Percentiles rank a stretch among this genome's conserved stretches.
phyloP scores from a whole-genome alignment of 1,284 basidiomycete species.

The Trichosporon asahii region DNA sequence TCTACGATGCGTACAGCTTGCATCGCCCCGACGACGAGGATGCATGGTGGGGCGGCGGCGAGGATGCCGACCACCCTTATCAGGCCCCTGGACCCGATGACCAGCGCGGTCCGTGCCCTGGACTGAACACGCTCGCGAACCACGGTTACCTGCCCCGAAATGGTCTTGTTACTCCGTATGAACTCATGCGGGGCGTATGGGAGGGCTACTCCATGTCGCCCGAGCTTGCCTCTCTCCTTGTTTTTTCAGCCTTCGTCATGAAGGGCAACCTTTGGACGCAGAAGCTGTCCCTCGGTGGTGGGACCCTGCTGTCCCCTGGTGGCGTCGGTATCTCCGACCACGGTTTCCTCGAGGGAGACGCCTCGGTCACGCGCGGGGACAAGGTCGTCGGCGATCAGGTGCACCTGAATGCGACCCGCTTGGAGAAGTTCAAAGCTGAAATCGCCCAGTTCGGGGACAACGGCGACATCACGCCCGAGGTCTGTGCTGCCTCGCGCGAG shows the following conservation, averaged over 20 bases:
- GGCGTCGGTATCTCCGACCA: constrained; percentile 10
- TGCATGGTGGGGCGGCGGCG: constrained; percentile 6
- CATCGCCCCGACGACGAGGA: background rate
- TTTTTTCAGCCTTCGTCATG: background rate
- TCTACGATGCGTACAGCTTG: background rate
- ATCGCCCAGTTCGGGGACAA: background rate
- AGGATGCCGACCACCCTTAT: constrained; percentile 28
- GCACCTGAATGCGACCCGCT: background rate
- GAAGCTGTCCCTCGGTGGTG: constrained; percentile 10
- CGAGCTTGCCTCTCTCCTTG: constrained; percentile 13
- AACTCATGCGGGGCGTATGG: constrained; percentile 20
- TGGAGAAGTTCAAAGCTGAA: background rate
- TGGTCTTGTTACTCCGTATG: constrained; percentile 35
- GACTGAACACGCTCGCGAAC: constrained; percentile 44
- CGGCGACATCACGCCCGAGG: background rate
- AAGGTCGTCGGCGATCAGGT: background rate
- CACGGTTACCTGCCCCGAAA: constrained; percentile 33
- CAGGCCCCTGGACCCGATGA: constrained; percentile 3
- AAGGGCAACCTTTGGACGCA: constrained; percentile 9
- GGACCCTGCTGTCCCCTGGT: background rate
- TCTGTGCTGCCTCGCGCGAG: background rate
- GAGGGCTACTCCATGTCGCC: constrained; percentile 10
- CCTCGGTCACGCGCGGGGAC: constrained; percentile 14
- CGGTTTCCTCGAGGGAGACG: constrained; percentile 18
- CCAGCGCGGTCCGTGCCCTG: constrained; percentile 41